Evolutionary conservation across 495 filamentous ascomycete species (phyloP), one percentile per base, ranked within the genome.

Genomic region (Aspergillus cavernicola): DNA sequence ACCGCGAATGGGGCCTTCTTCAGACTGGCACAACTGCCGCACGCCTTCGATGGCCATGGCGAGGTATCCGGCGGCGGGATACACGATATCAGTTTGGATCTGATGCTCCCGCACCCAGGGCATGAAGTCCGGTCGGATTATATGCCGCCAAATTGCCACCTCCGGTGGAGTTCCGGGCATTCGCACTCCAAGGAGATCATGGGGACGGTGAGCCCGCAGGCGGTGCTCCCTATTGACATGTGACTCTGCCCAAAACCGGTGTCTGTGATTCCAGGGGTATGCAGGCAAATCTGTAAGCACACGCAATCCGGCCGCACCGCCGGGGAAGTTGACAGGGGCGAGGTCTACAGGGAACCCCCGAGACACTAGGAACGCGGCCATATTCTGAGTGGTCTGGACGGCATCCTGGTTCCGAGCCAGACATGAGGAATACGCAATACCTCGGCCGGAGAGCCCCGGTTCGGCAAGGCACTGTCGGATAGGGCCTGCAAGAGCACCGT

Each of bases 121-220:
- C 26, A 29, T 29, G 4, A 4, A 29, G 26, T 9, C 26, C 26
- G 26, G 26, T 5, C 26, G 74, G 50, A 5, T 72, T n/a, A n/a
- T n/a, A n/a, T n/a, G n/a, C n/a, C n/a, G n/a, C n/a, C n/a, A n/a
- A n/a, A n/a, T n/a, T n/a, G n/a, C n/a, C n/a, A n/a, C n/a, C n/a
- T n/a, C n/a, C n/a, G n/a, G n/a, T n/a, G n/a, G n/a, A 64, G 50
- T 74, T 80, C 18, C 65, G 77, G 41, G 76, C 11, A 69, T 65
- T 5, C 69, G 63, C 10, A 70, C 63, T 0, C 83, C 84, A 0
- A 85, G 66, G 0, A 85, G 64, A 36, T 84, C 79, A 18, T 74
- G 75, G 75, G 22, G 71, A 57, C 15, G 63, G 60, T 13, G 38
- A 41, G 8, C 38, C 36, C 5, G 45, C 23, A 12, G 50, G 31